Evolutionary conservation across 2,329 filamentous ascomycete species (phyloP), one percentile per base, ranked within the genome.

Genomic region (Nigrograna mackinnonii): DNA sequence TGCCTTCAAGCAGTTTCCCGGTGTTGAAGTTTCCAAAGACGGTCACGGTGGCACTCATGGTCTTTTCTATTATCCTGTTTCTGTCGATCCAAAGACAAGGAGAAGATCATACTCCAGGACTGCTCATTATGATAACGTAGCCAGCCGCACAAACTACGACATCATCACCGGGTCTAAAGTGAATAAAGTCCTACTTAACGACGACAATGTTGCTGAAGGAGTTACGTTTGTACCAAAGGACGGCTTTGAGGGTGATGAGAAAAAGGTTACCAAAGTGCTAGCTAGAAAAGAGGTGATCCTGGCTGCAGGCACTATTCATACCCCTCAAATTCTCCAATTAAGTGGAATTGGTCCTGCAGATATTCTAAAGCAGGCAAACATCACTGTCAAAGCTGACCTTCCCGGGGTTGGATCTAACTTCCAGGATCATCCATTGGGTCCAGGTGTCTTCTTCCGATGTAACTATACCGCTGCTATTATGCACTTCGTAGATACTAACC

Each of bases 251-350:
- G 24, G 24, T 28, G 30, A 18, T 12, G 38, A 44, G 36, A 50
- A 53, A 22, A 52, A 46, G 20, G 46, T 58, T n/a, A 49, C 45
- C 17, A 55, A 54, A 2, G 50, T 57, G 1, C 55, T 57, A 34
- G 62, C 59, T 4, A 58, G 47, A 26, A 56, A 58, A 20, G 82
- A 85, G 52, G 73, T 85, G 9, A 73, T 85, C 20, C 53, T 86
- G 2, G 79, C 78, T 1, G 83, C 82, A 2, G 75, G 71, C 17
- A 48, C 42, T 22, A 66, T 85, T 16, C 72, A 81, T 44, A 81
- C 80, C 0, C 82, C 83, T 0, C 79, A 83, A 55, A 58, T 86
- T 3, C 70, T 86, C 2, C 81, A 86, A 49, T 66, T 84, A 2
- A 83, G 79, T 0, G 82, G 82, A 0, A 73, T 86, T 20, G 83